Percentiles rank a stretch among this genome's conserved stretches.
Evolutionary conservation across 1,139 yeast species (phyloP).

Genomic region (Arxiozyma heterogenica): DNA sequence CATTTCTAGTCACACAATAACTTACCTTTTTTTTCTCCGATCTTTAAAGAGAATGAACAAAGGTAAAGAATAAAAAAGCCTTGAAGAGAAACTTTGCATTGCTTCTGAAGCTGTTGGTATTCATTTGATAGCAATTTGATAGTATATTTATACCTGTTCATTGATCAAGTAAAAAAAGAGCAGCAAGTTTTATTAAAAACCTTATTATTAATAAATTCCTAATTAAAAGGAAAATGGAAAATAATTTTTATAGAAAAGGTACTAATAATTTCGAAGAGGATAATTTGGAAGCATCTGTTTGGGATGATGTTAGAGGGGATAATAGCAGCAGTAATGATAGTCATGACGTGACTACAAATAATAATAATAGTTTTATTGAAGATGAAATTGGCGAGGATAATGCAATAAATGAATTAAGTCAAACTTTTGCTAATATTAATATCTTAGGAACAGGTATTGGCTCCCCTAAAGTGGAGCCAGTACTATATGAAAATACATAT

Average conservation of each 20-base stretch:
- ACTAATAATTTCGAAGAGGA: constrained; percentile 20
- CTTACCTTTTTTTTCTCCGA: neutral
- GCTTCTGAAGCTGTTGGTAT: neutral
- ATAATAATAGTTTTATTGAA: constrained; percentile 17
- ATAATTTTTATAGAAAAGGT: neutral
- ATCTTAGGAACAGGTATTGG: neutral
- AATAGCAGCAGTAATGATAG: neutral
- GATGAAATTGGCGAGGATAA: constrained; percentile 14
- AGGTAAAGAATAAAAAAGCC: neutral
- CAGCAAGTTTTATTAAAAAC: neutral
- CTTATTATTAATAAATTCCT: neutral
- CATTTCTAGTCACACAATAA: neutral
- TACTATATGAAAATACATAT: neutral
- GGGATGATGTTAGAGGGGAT: constrained; percentile 20
- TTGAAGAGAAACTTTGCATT: neutral
- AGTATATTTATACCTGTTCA: no score
- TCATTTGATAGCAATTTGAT: neutral
- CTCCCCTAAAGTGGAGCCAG: neutral
- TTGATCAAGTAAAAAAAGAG: neutral
- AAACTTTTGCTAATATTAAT: constrained; percentile 14
- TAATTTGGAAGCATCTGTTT: constrained; percentile 23
- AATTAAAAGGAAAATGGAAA: neutral
- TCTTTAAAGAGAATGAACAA: neutral
- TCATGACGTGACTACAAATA: no score
- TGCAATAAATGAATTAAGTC: constrained; percentile 16